These are phyloP conservation scores for Cicer chorassanicum DNA, from an alignment of 306 rosid species.

Conservation along the genomic window DNA sequence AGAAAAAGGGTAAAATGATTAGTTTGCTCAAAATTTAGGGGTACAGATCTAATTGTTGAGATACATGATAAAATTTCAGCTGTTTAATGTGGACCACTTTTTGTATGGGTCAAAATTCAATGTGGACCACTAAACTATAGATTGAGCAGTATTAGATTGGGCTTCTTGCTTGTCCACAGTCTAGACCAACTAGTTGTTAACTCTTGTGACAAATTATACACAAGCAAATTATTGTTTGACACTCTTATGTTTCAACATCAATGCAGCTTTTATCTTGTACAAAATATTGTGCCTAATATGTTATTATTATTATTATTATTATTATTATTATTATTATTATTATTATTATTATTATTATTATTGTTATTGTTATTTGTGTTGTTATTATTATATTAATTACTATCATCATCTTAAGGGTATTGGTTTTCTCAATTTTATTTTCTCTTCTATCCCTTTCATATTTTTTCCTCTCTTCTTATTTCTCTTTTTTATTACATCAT, in stretches of 20 bases:
- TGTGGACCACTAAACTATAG: neutral
- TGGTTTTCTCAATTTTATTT: slow-evolving; percentile 2
- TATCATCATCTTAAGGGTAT: neutral
- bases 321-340: no score
- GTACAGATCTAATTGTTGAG: no score
- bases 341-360: no score
- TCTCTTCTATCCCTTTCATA: neutral
- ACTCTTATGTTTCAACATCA: neutral
- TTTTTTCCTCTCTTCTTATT: neutral
- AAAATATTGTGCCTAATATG: neutral
- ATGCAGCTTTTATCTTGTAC: neutral
- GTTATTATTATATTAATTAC: neutral
- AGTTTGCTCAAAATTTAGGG: no score
- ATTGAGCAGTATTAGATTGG: neutral
- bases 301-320: neutral
- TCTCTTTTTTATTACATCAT: neutral
- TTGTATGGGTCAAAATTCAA: no score
- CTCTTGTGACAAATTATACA: neutral
- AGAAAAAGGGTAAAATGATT: no score
- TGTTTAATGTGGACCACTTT: neutral
- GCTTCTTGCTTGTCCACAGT: neutral
- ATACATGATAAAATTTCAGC: neutral
- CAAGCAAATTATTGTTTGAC: neutral
- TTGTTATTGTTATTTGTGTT: no score
- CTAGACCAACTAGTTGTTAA: neutral